Conservation (phyloP, 305 asterid genomes). For the Withania somnifera region DNA sequence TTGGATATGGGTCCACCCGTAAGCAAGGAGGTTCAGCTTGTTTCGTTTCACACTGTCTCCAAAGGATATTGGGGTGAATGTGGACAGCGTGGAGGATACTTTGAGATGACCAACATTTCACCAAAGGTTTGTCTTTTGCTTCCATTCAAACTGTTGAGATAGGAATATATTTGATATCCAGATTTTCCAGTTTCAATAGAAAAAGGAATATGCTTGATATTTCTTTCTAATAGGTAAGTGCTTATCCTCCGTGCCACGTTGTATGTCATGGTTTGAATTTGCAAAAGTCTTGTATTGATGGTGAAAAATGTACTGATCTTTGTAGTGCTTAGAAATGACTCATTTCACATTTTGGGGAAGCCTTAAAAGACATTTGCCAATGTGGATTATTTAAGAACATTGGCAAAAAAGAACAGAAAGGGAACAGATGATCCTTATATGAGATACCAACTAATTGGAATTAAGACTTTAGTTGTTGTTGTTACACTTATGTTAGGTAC, state of each 20-base stretch:
- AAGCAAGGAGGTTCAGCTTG: slow-evolving; percentile 75
- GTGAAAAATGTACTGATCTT: not conserved
- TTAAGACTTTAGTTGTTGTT: not conserved
- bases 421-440: not conserved
- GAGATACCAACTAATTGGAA: not conserved
- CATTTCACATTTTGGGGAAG: not conserved
- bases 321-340: not conserved
- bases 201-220: not conserved
- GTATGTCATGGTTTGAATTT: not conserved
- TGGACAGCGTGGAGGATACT: slow-evolving; percentile 99
- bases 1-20: slow-evolving; percentile 84
- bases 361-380: not conserved
- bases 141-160: not conserved
- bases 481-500: not conserved
- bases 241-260: not conserved
- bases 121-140: slow-evolving; percentile 44
- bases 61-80: slow-evolving; percentile 98
- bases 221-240: not conserved
- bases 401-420: not conserved
- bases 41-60: slow-evolving; percentile 93
- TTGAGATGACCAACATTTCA: slow-evolving; percentile 90
- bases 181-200: too few species aligned
- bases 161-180: not conserved
- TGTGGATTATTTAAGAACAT: not conserved
- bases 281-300: not conserved